Conservation (phyloP, 2,329 filamentous ascomycete species). For the Exophiala calicioides region DNA sequence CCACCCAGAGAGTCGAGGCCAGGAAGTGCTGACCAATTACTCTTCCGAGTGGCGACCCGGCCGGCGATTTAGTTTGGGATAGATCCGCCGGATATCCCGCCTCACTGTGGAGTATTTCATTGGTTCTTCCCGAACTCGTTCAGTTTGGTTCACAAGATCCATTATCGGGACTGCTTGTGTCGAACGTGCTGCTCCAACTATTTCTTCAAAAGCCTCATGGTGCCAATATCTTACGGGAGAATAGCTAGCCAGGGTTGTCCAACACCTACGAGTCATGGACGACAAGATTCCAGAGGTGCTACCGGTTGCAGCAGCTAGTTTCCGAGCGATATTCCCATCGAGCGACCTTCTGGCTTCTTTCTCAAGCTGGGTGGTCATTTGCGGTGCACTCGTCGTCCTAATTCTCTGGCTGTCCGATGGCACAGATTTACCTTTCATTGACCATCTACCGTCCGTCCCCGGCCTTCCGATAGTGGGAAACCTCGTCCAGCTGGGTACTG, state of each 20-base stretch:
- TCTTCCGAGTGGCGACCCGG: background rate
- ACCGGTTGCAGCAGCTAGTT: constrained; percentile 5
- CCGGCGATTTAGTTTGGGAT: background rate
- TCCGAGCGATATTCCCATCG: constrained; percentile 24
- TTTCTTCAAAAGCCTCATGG: background rate
- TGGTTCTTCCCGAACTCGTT: background rate
- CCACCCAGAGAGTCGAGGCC: background rate
- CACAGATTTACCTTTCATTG: constrained; percentile 62
- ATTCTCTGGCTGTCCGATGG: constrained; percentile 44
- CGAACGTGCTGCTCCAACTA: background rate
- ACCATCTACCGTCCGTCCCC: constrained; percentile 61
- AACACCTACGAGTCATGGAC: background rate
- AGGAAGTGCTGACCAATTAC: background rate
- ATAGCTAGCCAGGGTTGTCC: background rate
- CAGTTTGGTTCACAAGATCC: background rate
- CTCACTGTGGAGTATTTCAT: background rate
- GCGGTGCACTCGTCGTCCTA: constrained; percentile 39
- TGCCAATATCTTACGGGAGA: background rate
- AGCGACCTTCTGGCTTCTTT: background rate
- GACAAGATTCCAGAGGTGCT: constrained; percentile 5
- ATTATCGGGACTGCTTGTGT: background rate
- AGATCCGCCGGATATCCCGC: constrained; percentile 2
- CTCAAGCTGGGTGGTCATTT: constrained; percentile 17
- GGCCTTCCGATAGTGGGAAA: constrained; percentile 65
- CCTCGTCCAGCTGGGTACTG: constrained; percentile 58